Evolutionary conservation across 2,329 filamentous ascomycete genomes (phyloP), one percentile per base, ranked within the genome.

Genomic region (Pseudogymnoascus sp.): DNA sequence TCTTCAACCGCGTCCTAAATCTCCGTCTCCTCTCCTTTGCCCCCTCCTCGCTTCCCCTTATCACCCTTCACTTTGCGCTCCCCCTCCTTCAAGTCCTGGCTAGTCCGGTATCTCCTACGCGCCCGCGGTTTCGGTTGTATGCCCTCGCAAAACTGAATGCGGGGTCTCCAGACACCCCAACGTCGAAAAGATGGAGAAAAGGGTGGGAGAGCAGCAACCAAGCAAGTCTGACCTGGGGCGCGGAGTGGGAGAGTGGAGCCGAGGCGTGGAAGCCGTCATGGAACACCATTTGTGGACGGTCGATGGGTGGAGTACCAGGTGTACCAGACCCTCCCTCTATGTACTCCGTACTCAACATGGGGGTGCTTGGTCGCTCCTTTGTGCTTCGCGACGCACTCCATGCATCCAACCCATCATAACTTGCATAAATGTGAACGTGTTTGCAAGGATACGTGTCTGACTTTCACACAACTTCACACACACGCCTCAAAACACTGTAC

Each of bases 71-170:
- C 26, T 31, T 31, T 53, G 46, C 26, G 46, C 46, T 31, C 23
- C 26, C 26, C 26, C 26, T 53, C 46, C 46, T 31, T 53, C 26
- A 53, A 9, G 26, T 53, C 23, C 46, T 53, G 46, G 46, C 46
- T 53, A 53, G 46, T 7, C 46, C 15, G 15, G 9, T 9, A 53
- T 53, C 46, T 53, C 26, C 26, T 53, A 53, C 46, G 46, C 46
- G 46, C 46, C 26, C 46, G 46, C 46, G 46, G 46, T 53, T 53
- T 53, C 46, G 46, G 46, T 53, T 53, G 46, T 53, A 53, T 53
- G 46, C 46, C 46, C 46, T 53, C 46, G 46, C 46, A 53, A 53
- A 31, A 31, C 4, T 13, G 46, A 53, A 53, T 53, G 46, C 46
- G 46, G 46, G 46, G 46, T 53, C 46, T 53, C 46, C 46, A 53